Base-by-base conservation (phyloP, 495 filamentous ascomycete species). In the Daldinia concentrica region DNA sequence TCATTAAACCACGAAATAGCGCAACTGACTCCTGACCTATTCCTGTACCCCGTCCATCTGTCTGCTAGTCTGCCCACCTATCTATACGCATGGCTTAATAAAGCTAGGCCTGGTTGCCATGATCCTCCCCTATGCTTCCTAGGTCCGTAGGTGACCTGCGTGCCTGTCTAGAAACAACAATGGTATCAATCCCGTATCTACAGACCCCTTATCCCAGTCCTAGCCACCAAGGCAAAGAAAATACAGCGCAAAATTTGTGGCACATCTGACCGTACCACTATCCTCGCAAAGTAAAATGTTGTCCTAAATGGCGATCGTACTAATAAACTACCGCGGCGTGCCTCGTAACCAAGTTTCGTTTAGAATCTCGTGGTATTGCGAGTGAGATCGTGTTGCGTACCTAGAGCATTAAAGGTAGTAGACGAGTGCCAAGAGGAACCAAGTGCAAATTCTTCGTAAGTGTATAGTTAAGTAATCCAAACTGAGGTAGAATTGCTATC, bases 111-210 rank as follows among this genome's bases (percentile, higher is more conserved):
- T 59, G 50, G 34, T 48, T 50, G 43, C 48, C 29, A 45, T 59
- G 22, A 59, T 32, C 39, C 24, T 57, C 56, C 22, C 36, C 43
- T 57, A 6, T 19, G 29, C 48, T 61, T 34, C 12, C 51, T 43
- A 32, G 29, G 50, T 29, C 50, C 65, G 51, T 58, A 65, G 39
- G 29, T 66, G 61, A 30, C 57, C 64, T 66, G 67, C 62, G 61
- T 39, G 52, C 60, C 48, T 12, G 55, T 73, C 65, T 69, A 73
- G 62, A 73, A 73, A 62, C 50, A 70, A 52, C 62, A 73, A 62
- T 73, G 71, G 71, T 73, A 73, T 73, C 71, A 73, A 73, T 69
- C 58, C 71, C 51, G 26, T 66, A 63, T 73, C 66, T 73, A 73
- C 71, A 73, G 27, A 73, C 48, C 43, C 55, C 34, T 57, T 37